These are phyloP conservation scores for Inga leiocalycina DNA, from an alignment of 306 rosid genomes.

Conservation along the genomic window DNA sequence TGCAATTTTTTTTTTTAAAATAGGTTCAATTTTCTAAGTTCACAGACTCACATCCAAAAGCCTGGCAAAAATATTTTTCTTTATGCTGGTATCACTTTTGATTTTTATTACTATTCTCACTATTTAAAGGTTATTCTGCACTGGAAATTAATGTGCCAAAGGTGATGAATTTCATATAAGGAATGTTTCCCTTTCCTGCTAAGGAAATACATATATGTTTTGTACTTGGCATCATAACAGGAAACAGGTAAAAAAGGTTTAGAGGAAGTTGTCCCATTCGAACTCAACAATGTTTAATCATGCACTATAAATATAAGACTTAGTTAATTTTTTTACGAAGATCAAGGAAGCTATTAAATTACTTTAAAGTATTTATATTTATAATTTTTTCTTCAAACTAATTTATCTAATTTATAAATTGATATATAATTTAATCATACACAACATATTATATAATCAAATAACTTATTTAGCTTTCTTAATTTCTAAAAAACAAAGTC, in stretches of 20 bases:
- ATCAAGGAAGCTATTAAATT: too few species aligned
- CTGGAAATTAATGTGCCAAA: not conserved
- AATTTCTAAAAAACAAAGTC: too few species aligned
- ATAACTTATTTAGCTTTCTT: too few species aligned
- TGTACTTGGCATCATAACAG: not conserved
- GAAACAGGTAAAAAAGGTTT: not conserved
- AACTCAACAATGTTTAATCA: too few species aligned
- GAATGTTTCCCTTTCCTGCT: not conserved
- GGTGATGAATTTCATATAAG: not conserved
- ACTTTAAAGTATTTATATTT: too few species aligned
- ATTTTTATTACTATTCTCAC: not conserved
- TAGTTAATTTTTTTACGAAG: too few species aligned
- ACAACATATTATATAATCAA: too few species aligned
- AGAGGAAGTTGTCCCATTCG: too few species aligned
- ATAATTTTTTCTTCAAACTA: too few species aligned
- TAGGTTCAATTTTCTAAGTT: not conserved
- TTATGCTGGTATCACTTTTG: not conserved
- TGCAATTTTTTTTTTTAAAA: not conserved
- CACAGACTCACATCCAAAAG: not conserved
- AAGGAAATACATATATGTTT: not conserved
- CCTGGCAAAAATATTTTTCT: not conserved
- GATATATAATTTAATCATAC: too few species aligned
- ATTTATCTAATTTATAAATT: too few species aligned
- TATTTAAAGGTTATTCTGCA: not conserved
- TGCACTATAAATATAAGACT: too few species aligned